Evolutionary conservation across 345 rosid genomes (phyloP), one percentile per base, ranked within the genome.

Genomic region (Diplotaxis tenuifolia): DNA sequence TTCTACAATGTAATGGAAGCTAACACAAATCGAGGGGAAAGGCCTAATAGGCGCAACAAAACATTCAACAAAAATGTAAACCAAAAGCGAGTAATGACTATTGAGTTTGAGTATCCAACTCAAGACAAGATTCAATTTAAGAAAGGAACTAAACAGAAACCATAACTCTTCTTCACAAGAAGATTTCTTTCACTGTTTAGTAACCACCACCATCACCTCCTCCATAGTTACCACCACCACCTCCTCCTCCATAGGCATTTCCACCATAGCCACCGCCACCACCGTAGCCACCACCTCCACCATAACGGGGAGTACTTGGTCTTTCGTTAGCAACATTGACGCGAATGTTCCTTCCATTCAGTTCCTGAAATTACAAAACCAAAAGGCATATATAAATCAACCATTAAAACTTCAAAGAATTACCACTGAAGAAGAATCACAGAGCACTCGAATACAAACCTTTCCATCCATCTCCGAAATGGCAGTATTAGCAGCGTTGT

Each of bases 391-490:
- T n/a, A n/a, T 4, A 54, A 31, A 1, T 0, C 38, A 32, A 32
- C 9, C 2, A 6, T 27, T 21, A 8, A 53, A 36, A 7, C 0
- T 18, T 7, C 9, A 67, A 12, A 19, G 65, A 31, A 45, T 0
- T 0, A 40, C 49, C 5, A 40, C 1, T 34, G 4, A 2, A 1
- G 2, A 47, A 16, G 2, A 29, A 7, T 6, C 11, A 29, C 32
- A 29, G 32, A 42, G 0, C 1, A 14, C 6, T 9, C 1, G 16
- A 0, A 21, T 5, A 27, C 82, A 65, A 20, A 90, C 96, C 91
- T 88, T 86, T 60, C 91, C 91, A 47, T 88, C 87, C 93, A 90
- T 90, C 62, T 84, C 83, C 1, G 85, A 64, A 31, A 85, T 7
- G 28, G 96, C 96, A 29, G 77, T 68, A 76, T 27, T 78, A 7